phyloP scores from a whole-genome alignment of 108 stramenopile genomes.

The Nannochloropsis salina region DNA sequence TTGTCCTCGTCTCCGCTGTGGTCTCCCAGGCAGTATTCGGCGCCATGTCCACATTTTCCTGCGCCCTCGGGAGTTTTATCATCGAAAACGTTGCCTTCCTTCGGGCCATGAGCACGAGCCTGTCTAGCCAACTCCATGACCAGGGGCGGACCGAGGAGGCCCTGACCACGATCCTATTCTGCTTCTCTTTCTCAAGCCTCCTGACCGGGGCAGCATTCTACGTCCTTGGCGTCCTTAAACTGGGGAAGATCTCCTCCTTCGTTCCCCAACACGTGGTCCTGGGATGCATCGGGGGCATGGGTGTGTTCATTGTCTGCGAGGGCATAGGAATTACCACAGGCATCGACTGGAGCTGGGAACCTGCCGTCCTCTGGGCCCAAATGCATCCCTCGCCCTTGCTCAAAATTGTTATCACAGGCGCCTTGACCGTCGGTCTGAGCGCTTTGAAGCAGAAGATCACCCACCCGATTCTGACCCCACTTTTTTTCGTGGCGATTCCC shows the following conservation, averaged over 20 bases:
- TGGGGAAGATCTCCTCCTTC: conserved; percentile 67
- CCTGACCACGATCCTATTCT: conserved; percentile 63
- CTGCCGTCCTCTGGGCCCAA: not conserved
- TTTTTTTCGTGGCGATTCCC: not conserved
- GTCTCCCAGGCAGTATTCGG: conserved; percentile 6
- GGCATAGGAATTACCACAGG: conserved; percentile 65
- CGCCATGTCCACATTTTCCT: conserved; percentile 7
- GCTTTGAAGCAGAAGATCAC: not conserved
- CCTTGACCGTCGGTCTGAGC: not conserved
- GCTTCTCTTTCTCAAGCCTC: conserved; percentile 63
- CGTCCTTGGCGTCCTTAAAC: conserved; percentile 59
- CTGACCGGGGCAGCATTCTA: conserved; percentile 67
- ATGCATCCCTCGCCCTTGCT: not conserved
- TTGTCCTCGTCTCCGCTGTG: not conserved
- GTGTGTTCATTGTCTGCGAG: conserved; percentile 60
- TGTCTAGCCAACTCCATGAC: conserved; percentile 16
- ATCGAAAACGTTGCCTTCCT: not conserved
- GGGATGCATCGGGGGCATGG: conserved; percentile 77
- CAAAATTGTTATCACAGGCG: not conserved
- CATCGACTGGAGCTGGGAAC: conserved; percentile 24
- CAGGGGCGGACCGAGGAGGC: conserved; percentile 63
- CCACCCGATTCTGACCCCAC: not conserved
- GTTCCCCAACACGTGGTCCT: conserved; percentile 72
- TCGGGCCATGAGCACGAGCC: not conserved
- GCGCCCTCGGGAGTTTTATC: conserved; percentile 8